Percentiles rank a stretch among this genome's conserved stretches.
Evolutionary conservation across 345 rosid genomes (phyloP).

Genomic region (Eucalyptus tenuipes): DNA sequence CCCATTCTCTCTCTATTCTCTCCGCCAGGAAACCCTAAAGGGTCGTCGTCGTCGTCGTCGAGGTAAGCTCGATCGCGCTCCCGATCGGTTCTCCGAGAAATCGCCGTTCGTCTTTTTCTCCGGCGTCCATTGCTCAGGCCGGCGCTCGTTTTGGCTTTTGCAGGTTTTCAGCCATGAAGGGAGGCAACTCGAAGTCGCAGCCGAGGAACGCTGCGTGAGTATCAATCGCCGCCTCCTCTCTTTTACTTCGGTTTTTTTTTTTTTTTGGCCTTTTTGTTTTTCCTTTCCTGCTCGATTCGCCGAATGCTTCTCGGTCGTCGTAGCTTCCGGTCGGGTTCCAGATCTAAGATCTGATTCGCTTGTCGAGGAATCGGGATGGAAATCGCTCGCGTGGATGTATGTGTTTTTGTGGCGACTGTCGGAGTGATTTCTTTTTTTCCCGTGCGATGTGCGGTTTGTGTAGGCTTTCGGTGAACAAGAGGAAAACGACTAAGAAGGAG

Average conservation of each 20-base stretch:
- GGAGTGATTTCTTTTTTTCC: not conserved
- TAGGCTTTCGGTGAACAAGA: slow-evolving; percentile 82
- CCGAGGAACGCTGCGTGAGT: slow-evolving; percentile 65
- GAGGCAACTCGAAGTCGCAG: slow-evolving; percentile 77
- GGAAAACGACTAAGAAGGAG: slow-evolving; percentile 22
- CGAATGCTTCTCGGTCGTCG: not conserved
- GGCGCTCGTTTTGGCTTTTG: not conserved
- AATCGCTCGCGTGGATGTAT: not conserved
- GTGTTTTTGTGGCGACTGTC: not conserved
- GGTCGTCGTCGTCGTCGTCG: not conserved
- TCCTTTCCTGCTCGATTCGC: not conserved
- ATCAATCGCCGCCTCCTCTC: not conserved
- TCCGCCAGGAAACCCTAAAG: slow-evolving; percentile 1
- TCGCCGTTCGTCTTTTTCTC: not conserved
- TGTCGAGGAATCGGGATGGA: not conserved
- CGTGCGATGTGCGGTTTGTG: not conserved
- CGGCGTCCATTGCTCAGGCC: not conserved
- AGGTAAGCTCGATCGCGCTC: slow-evolving; percentile 2
- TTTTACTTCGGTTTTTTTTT: not conserved
- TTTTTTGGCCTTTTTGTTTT: not conserved
- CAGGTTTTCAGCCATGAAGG: slow-evolving; percentile 72
- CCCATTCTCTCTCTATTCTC: not conserved
- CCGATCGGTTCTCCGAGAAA: not conserved
- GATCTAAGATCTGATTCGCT: not conserved
- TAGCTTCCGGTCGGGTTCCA: not conserved